A percentile compares a stretch with the other conserved stretches of the same genome.
Evolutionary conservation across 2,329 filamentous ascomycete species (phyloP).

Genomic region (Ophiostoma fasciatum): DNA sequence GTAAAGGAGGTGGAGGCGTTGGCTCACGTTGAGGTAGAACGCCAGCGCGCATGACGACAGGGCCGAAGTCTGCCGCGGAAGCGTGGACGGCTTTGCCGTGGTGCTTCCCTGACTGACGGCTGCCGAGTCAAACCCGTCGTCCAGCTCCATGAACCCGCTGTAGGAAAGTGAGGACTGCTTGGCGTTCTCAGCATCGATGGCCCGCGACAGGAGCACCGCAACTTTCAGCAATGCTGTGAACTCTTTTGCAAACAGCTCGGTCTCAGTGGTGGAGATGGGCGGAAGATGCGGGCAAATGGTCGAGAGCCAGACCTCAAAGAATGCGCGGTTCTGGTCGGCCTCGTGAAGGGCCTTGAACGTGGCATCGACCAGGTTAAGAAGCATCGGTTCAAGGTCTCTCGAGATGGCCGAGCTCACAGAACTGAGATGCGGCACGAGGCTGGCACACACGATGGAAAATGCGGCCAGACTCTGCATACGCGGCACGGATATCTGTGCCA

Average conservation of each 20-base stretch:
- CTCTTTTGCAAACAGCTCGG: constrained; percentile 24
- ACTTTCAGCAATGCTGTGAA: constrained; percentile 27
- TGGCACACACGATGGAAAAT: constrained; percentile 28
- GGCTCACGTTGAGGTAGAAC: constrained; percentile 32
- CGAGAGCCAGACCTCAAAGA: constrained; percentile 31
- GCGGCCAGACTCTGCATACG: constrained; percentile 37
- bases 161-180: constrained; percentile 22
- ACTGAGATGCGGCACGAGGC: constrained; percentile 32
- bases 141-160: constrained; percentile 49
- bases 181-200: constrained; percentile 18
- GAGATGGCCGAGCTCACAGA: constrained; percentile 33
- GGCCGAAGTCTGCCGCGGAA: constrained; percentile 31
- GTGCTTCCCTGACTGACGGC: constrained; percentile 34
- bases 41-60: constrained; percentile 27
- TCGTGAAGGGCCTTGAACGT: constrained; percentile 25
- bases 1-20: constrained; percentile 31
- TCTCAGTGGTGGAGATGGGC: constrained; percentile 21
- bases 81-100: constrained; percentile 20
- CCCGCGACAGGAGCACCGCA: constrained; percentile 24
- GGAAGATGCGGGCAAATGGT: constrained; percentile 33
- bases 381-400: constrained; percentile 28
- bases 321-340: constrained; percentile 29
- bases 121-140: constrained; percentile 48
- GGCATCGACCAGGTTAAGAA: constrained; percentile 27
- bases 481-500: constrained; percentile 34